Base-by-base conservation (phyloP, 2,329 filamentous ascomycete genomes). In the Colletotrichum tanaceti region DNA sequence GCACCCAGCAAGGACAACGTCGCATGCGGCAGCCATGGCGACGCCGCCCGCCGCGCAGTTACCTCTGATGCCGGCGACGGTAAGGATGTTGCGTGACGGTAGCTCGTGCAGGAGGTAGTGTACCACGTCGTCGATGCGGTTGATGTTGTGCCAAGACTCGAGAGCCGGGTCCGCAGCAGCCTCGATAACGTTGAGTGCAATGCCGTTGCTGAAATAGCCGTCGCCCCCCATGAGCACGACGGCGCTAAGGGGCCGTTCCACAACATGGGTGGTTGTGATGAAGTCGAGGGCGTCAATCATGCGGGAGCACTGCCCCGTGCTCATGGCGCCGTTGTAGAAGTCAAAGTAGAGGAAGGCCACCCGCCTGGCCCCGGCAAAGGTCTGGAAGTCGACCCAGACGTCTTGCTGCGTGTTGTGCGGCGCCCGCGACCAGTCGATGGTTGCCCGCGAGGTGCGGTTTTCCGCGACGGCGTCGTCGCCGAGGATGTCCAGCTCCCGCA, bases 291-390 rank as follows among this genome's bases (percentile, higher is more conserved):
- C 79, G 9, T 75, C 73, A 58, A 78, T 75, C 28, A 82, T 72
- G 10, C 75, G 75, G 14, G 74, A 75, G 71, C 80, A 82, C 63
- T 82, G 78, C 7, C 65, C 68, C 0, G 79, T 81, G 24, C 79
- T 77, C 80, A 82, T 82, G 58, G 80, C 80, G 38, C 80, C 80
- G 62, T 82, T 82, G 74, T 82, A 82, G 60, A 81, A 80, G 60
- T 81, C 75, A 63, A 80, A 82, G 71, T 80, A 78, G n/a, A 82
- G 70, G 61, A 80, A 81, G 0, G 80, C 80, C 7, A 78, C 72
- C 18, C 73, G 74, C 13, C 70, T 63, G 14, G 60, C 52, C 13
- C 73, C 71, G 10, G 73, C 72, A 41, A 77, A 75, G 11, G 71
- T 65, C 16, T 72, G 74, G 47, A 79, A 79, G 35, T 81, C 79